phyloP scores from a whole-genome alignment of 306 rosid genomes.

The Quercus bicolor region DNA sequence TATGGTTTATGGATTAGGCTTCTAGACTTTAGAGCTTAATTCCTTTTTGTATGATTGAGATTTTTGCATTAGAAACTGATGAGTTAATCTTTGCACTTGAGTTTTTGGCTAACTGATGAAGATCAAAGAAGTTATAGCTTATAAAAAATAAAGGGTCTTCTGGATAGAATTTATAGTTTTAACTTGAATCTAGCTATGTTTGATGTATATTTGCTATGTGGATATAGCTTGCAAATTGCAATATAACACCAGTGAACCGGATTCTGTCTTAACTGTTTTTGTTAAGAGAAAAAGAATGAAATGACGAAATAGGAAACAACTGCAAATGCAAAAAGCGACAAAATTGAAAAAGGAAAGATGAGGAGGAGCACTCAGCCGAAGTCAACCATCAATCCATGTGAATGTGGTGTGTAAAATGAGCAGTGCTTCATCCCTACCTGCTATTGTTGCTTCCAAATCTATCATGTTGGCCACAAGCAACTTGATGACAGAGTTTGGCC shows the following conservation, averaged over 20 bases:
- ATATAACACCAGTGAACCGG: neutral
- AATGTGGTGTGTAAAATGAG: neutral
- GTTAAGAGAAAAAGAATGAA: neutral
- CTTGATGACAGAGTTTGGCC: neutral
- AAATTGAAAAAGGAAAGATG: neutral
- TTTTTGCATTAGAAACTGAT: neutral
- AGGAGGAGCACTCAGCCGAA: neutral
- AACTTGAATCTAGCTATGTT: neutral
- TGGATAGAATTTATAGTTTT: neutral
- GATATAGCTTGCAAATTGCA: slow-evolving; percentile 14
- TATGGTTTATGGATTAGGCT: slow-evolving; percentile 11
- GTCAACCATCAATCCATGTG: neutral
- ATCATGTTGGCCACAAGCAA: neutral
- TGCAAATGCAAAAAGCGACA: neutral
- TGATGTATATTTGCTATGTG: neutral
- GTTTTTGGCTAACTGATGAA: neutral
- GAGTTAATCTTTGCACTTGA: neutral
- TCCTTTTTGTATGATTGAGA: neutral
- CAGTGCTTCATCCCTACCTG: neutral
- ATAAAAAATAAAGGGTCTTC: neutral
- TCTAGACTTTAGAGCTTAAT: slow-evolving; percentile 1
- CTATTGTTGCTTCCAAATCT: neutral
- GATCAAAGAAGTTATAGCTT: neutral
- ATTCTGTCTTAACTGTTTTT: neutral
- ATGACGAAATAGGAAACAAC: neutral